Base-by-base conservation (phyloP, 257 asterid species). In the Sherardia arvensis region DNA sequence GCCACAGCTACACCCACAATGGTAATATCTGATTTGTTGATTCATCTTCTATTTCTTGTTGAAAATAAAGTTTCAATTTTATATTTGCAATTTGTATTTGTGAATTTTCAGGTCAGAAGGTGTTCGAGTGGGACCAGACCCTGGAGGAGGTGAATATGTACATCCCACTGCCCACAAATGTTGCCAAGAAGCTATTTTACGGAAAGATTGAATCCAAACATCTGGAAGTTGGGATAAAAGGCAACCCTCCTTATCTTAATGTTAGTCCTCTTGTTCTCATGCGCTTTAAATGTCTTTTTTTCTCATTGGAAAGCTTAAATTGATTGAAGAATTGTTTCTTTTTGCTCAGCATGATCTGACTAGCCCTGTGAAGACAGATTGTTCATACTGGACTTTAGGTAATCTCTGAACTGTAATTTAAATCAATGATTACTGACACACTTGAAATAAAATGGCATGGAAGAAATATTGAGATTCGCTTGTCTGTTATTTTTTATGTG, bases 71-170 rank as follows among this genome's bases (percentile, higher is more conserved):
- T 17, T 17, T 8, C 18, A 27, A 1, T 11, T 8, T 56, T 11
- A 26, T 26, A 17, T 27, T 23, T n/a, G n/a, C n/a, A n/a, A n/a
- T 56, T 12, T 14, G 21, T 56, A 7, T 14, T 27, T 28, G 67
- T 62, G 33, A 72, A 56, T 74, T 75, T 48, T 78, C 23, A 90
- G 99, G 95, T 61, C 87, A 87, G 83, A 87, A 87, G 80, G 96
- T 93, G 66, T 93, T 93, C 28, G 96, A 93, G 32, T 93, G 99
- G 99, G 99, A 93, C 66, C 99, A 93, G 74, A 93, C 96, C 54
- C 81, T 93, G 70, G 99, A 93, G 63, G 99, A 93, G 75, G 94
- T 87, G 78, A 93, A 93, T 71, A 85, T 93, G 76, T 93, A 90
- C 86, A 85, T 93, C 62, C 77, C 71, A 8, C 92, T 90, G 57